Conservation (phyloP, 1,284 basidiomycete species). For the Sporisorium scitamineum region DNA sequence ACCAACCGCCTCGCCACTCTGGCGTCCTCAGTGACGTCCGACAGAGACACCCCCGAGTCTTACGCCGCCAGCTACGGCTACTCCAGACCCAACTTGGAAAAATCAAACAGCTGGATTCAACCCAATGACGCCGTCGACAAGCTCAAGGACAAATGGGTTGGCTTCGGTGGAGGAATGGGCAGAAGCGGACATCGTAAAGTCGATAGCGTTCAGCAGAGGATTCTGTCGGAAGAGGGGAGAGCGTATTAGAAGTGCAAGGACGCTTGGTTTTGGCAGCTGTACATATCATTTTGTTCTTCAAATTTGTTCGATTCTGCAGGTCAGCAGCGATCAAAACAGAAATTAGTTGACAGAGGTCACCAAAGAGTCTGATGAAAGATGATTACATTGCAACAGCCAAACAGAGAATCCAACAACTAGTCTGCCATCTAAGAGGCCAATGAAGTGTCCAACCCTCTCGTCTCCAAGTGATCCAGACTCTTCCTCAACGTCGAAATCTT, state of each 20-base stretch:
- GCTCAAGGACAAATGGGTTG: conserved; percentile 45
- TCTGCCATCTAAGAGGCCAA: conserved; percentile 16
- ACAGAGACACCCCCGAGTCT: conserved; percentile 34
- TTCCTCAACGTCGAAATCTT: conserved; percentile 75
- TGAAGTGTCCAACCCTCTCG: conserved; percentile 34
- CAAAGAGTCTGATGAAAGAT: background rate
- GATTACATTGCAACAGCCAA: conserved; percentile 17
- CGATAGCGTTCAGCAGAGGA: conserved; percentile 53
- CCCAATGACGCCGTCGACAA: conserved; percentile 33
- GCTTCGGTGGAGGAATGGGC: conserved; percentile 21
- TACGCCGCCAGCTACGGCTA: conserved; percentile 45
- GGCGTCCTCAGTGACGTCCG: conserved; percentile 22
- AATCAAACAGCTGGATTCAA: conserved; percentile 20
- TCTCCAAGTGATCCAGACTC: conserved; percentile 58
- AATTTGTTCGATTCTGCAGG: background rate
- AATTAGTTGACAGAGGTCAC: background rate
- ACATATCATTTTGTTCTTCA: background rate
- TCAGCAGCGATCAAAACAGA: background rate
- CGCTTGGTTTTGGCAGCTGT: background rate
- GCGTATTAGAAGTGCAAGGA: conserved; percentile 16
- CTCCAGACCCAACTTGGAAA: conserved; percentile 13
- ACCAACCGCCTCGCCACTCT: conserved; percentile 45
- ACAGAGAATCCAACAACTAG: background rate
- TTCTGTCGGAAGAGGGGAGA: conserved; percentile 52
- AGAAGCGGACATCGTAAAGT: conserved; percentile 36